Evolutionary conservation across 1,284 basidiomycete species (phyloP).

Genomic region (Testicularia cyperi): DNA sequence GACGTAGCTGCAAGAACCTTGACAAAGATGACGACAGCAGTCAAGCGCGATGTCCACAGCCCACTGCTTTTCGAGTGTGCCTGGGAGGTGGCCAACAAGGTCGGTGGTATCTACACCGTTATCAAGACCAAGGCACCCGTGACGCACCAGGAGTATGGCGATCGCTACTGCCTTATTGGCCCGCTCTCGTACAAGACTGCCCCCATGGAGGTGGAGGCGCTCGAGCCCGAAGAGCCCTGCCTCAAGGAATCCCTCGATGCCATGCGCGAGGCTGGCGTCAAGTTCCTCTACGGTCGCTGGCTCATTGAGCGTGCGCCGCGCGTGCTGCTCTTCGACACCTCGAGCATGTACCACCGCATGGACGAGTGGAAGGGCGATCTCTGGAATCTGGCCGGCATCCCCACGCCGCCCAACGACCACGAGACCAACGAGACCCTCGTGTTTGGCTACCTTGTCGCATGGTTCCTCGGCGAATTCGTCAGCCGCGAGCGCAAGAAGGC

Average conservation of each 20-base stretch:
- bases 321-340: constrained; percentile 93
- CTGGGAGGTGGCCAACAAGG: constrained; percentile 63
- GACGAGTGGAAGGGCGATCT: constrained; percentile 99
- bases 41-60: constrained; percentile 50
- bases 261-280: constrained; percentile 72
- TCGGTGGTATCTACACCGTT: constrained; percentile 98
- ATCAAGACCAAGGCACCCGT: constrained; percentile 99
- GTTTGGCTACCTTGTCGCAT: constrained; percentile 98
- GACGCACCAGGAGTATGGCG: constrained; percentile 72
- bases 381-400: constrained; percentile 96
- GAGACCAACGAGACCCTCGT: constrained; percentile 99
- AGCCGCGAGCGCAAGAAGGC: constrained; percentile 76
- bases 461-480: constrained; percentile 97
- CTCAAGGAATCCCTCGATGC: constrained; percentile 49
- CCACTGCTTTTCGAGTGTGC: constrained; percentile 55
- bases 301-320: constrained; percentile 92
- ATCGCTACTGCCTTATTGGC: constrained; percentile 86
- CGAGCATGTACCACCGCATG: constrained; percentile 78
- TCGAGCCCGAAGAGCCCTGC: constrained; percentile 68
- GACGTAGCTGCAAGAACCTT: no score
- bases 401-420: constrained; percentile 89
- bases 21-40: not conserved
- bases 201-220: constrained; percentile 94
- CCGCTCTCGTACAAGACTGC: constrained; percentile 94
- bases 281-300: constrained; percentile 93